phyloP scores from a whole-genome alignment of 768 basidiomycete genomes.

The Boletellus ananiceps region DNA sequence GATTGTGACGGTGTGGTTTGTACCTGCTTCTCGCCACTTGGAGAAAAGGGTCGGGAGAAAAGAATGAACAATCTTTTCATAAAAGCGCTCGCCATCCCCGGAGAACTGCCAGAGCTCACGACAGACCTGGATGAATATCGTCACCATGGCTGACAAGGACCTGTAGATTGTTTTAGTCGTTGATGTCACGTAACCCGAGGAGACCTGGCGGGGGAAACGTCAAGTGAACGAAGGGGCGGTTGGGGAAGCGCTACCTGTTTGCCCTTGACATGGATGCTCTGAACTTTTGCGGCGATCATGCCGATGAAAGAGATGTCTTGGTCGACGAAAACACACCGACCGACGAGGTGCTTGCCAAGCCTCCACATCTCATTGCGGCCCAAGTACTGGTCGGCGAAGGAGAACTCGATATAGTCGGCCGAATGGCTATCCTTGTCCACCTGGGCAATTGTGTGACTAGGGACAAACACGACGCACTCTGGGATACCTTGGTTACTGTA shows the following conservation, averaged over 20 bases:
- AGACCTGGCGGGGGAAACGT: slow-evolving; percentile 46
- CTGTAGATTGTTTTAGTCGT: slow-evolving; percentile 87
- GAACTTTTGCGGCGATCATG: slow-evolving; percentile 76
- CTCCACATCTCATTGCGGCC: slow-evolving; percentile 98
- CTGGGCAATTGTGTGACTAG: slow-evolving; percentile 34
- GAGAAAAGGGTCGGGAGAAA: slow-evolving; percentile 88
- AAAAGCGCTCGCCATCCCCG: slow-evolving; percentile 91
- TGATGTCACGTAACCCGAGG: slow-evolving; percentile 73
- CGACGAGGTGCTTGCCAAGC: slow-evolving; percentile 74
- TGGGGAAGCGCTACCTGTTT: slow-evolving; percentile 43
- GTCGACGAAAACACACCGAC: slow-evolving; percentile 75
- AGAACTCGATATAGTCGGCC: slow-evolving; percentile 82
- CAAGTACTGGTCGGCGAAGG: slow-evolving; percentile 92
- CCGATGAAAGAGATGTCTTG: slow-evolving; percentile 87
- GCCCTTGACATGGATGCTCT: slow-evolving; percentile 67
- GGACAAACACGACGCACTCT: not conserved
- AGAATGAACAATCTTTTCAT: slow-evolving; percentile 97
- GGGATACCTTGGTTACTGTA: slow-evolving; percentile 58
- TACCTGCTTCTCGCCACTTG: slow-evolving; percentile 78
- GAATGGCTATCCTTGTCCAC: slow-evolving; percentile 59
- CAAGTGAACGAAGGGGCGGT: not conserved
- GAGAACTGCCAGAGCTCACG: slow-evolving; percentile 96
- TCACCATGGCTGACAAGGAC: slow-evolving; percentile 86
- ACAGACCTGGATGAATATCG: slow-evolving; percentile 95
- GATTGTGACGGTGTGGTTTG: slow-evolving; percentile 92